Base-by-base conservation (phyloP, 2,329 filamentous ascomycete species). In the Colletotrichum nymphaeae region DNA sequence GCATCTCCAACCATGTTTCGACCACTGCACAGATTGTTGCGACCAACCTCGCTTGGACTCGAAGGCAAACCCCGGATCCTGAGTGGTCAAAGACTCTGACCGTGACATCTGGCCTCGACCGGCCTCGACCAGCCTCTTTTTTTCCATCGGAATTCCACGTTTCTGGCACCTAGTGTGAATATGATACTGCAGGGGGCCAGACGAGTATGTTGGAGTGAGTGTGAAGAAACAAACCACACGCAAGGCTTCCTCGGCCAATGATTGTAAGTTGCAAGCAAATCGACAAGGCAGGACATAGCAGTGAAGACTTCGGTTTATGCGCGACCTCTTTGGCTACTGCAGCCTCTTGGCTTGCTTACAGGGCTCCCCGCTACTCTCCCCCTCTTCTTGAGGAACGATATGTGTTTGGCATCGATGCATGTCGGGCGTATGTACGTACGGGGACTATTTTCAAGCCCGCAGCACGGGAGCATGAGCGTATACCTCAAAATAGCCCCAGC, bases 1-100 rank as follows among this genome's bases (percentile, higher is more conserved):
- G 70, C 67, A 73, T 70, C 46, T 64, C 28, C 32, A 70, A 60
- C 60, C 66, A 52, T 70, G 67, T 73, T 70, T 65, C 70, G 67
- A 42, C 53, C 67, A 49, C 56, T 65, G 70, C 70, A 73, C 67
- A 65, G 70, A 65, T 65, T 65, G 60, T 60, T 52, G 60, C 46
- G 53, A 35, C 56, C 32, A 60, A 32, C 53, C 63, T 46, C 42
- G 46, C 68, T 28, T 67, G 69, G 16, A 57, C 46, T 60, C 67
- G 42, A 65, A 65, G 28, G 67, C 22, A 59, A 59, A 58, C 53
- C 63, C 69, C 66, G 16, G n/a, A 59, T 63, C 32, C 42, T 53
- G 58, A 35, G 65, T 30, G 19, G 14, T 60, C 30, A 55, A 52
- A 32, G 42, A 46, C 16, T 42, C 32, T 46, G 19, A 16, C 63